These are phyloP conservation scores for Fragilaria crotonensis DNA, from an alignment of 108 stramenopile genomes.

Conservation along the genomic window DNA sequence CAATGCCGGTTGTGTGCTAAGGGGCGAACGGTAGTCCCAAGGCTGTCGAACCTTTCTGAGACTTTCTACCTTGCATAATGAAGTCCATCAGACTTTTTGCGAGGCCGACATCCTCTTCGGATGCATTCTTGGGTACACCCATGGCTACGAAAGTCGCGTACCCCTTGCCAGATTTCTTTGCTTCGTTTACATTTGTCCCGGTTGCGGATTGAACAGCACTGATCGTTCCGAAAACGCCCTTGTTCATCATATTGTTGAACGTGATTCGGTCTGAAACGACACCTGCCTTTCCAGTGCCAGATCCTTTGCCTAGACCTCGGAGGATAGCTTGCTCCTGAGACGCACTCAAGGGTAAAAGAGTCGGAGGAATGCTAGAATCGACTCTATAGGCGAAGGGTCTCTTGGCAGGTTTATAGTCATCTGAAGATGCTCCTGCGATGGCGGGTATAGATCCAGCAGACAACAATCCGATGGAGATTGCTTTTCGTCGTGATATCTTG, in stretches of 20 bases:
- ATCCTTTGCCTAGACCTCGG: slow-evolving; percentile 51
- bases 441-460: no score
- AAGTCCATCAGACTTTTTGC: slow-evolving; percentile 35
- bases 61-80: slow-evolving; percentile 30
- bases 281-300: slow-evolving; percentile 55
- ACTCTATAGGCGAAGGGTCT: slow-evolving; percentile 72
- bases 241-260: slow-evolving; percentile 77
- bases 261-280: slow-evolving; percentile 53
- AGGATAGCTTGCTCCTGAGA: slow-evolving; percentile 47
- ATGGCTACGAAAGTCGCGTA: slow-evolving; percentile 62
- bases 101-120: slow-evolving; percentile 37
- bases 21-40: slow-evolving; percentile 60
- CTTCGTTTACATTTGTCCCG: slow-evolving; percentile 2
- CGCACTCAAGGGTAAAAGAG: slow-evolving; percentile 47
- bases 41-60: slow-evolving; percentile 33
- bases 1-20: slow-evolving; percentile 37
- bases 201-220: slow-evolving; percentile 22
- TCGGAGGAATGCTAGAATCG: slow-evolving; percentile 75
- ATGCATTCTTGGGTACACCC: slow-evolving; percentile 40
- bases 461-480: no score
- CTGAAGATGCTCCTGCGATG: background rate
- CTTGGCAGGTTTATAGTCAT: slow-evolving; percentile 30
- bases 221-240: slow-evolving; percentile 65
- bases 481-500: no score
- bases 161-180: slow-evolving; percentile 14